phyloP scores from a whole-genome alignment of 176 grass and related monocot genomes.

The Musa acuminata region DNA sequence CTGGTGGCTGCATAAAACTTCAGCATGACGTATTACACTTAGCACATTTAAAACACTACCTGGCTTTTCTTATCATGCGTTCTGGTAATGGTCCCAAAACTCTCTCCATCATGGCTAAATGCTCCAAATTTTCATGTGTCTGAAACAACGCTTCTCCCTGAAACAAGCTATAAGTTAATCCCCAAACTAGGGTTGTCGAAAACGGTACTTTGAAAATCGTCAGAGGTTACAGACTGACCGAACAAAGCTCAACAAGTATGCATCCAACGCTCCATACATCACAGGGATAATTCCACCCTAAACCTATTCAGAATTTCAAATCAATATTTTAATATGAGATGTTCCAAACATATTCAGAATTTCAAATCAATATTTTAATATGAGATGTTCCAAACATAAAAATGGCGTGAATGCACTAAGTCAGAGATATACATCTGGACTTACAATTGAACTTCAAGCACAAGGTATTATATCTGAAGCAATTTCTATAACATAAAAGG shows the following conservation, averaged over 20 bases:
- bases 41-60: slow-evolving; percentile 24
- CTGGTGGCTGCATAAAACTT: background rate
- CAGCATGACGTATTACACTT: background rate
- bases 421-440: background rate
- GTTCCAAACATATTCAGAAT: background rate
- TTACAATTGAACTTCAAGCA: background rate
- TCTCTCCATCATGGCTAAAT: slow-evolving; percentile 95
- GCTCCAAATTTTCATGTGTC: slow-evolving; percentile 90
- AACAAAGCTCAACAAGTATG: slow-evolving; percentile 80
- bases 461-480: slow-evolving; percentile 10
- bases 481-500: slow-evolving; percentile 23
- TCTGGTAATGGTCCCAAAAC: slow-evolving; percentile 80
- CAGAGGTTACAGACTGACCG: slow-evolving; percentile 33
- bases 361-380: slow-evolving; percentile 8
- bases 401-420: background rate
- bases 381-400: slow-evolving; percentile 19
- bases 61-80: slow-evolving; percentile 72
- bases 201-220: background rate
- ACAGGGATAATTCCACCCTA: slow-evolving; percentile 90
- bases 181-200: background rate
- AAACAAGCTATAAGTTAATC: slow-evolving; percentile 20
- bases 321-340: slow-evolving; percentile 23
- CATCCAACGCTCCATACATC: slow-evolving; percentile 94
- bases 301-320: slow-evolving; percentile 20
- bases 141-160: slow-evolving; percentile 92